These are phyloP conservation scores for Aspergillus affinis DNA, from an alignment of 495 filamentous ascomycete species.

Conservation along the genomic window DNA sequence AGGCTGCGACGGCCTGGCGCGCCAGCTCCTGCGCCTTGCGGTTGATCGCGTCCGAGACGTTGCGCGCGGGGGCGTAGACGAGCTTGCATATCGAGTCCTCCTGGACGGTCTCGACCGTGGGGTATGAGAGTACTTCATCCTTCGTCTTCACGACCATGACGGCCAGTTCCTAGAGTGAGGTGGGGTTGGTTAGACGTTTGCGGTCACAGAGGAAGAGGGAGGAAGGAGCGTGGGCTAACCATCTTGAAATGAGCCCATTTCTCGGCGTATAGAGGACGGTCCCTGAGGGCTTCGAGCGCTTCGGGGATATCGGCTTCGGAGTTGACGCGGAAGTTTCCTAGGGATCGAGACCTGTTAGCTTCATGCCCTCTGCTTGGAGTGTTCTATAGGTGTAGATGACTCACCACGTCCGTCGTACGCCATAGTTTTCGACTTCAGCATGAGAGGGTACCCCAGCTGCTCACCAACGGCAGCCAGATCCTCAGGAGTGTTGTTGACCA, in stretches of 20 bases:
- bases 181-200: neutral
- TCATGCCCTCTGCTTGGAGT: neutral
- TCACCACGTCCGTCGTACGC: slow-evolving; percentile 86
- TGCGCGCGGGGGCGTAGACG: slow-evolving; percentile 81
- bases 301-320: slow-evolving; percentile 64
- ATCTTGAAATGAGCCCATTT: slow-evolving; percentile 83
- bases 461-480: slow-evolving; percentile 64
- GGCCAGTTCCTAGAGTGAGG: slow-evolving; percentile 62
- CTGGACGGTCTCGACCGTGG: slow-evolving; percentile 90
- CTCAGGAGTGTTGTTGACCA: slow-evolving; percentile 51
- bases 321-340: slow-evolving; percentile 75
- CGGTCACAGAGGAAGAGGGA: neutral
- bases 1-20: slow-evolving; percentile 70
- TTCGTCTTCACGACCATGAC: slow-evolving; percentile 95
- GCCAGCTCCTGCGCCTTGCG: slow-evolving; percentile 74
- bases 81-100: slow-evolving; percentile 95
- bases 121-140: slow-evolving; percentile 75
- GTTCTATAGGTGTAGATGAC: slow-evolving; percentile 9
- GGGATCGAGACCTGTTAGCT: neutral
- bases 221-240: slow-evolving; percentile 26
- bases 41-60: slow-evolving; percentile 59
- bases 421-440: slow-evolving; percentile 91
- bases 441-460: slow-evolving; percentile 79
- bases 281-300: slow-evolving; percentile 67
- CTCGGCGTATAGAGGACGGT: slow-evolving; percentile 81